These are phyloP conservation scores for Aspergillus glaucus DNA, from an alignment of 2,329 filamentous ascomycete species.

Conservation along the genomic window DNA sequence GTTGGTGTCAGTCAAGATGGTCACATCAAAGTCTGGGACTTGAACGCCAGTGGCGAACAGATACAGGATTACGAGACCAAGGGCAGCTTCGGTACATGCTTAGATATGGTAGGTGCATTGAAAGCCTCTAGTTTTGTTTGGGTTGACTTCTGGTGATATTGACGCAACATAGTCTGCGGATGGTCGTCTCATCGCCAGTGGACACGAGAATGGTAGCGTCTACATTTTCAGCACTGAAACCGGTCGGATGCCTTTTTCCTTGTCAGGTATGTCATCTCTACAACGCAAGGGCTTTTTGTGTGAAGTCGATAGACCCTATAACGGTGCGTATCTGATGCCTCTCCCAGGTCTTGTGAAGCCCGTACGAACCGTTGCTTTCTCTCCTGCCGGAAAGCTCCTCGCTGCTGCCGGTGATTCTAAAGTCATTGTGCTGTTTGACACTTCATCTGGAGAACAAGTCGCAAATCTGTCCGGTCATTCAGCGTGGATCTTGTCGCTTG, in stretches of 20 bases:
- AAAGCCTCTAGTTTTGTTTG: background rate
- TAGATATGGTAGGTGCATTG: conserved; percentile 59
- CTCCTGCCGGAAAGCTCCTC: conserved; percentile 73
- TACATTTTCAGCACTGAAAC: conserved; percentile 95
- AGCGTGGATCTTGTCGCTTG: conserved; percentile 83
- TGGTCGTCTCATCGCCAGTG: conserved; percentile 80
- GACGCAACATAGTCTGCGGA: conserved; percentile 51
- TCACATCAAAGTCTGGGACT: conserved; percentile 81
- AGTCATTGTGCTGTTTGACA: conserved; percentile 87
- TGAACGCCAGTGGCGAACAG: conserved; percentile 51
- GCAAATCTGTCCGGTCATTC: conserved; percentile 73
- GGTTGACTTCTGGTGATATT: background rate
- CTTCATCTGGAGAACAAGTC: conserved; percentile 85
- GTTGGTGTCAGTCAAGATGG: conserved; percentile 86
- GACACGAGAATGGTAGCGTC: conserved; percentile 84
- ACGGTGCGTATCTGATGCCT: conserved; percentile 12
- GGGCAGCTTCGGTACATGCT: conserved; percentile 81
- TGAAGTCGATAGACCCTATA: background rate
- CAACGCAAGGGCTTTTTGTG: background rate
- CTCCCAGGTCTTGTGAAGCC: conserved; percentile 71
- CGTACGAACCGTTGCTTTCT: conserved; percentile 80
- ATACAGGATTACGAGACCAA: conserved; percentile 85
- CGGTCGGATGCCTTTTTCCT: conserved; percentile 74
- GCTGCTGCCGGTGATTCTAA: conserved; percentile 85
- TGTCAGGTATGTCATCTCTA: conserved; percentile 57